These are phyloP conservation scores for Phytomonas serpens DNA, from an alignment of 208 protist species.

Conservation along the genomic window DNA sequence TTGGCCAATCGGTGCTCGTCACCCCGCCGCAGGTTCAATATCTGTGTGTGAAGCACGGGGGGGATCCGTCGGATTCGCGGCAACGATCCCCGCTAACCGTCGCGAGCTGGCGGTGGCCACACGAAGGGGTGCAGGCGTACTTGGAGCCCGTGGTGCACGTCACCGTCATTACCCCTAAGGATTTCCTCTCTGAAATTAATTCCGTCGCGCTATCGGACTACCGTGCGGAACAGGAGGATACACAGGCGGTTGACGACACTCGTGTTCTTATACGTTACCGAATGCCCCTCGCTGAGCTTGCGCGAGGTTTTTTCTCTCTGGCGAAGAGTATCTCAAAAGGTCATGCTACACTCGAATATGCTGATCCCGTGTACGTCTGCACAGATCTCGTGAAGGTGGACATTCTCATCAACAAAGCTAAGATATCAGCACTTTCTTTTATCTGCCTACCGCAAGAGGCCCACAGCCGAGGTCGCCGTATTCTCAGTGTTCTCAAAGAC, in stretches of 20 bases:
- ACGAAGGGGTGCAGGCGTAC: slow-evolving; percentile 75
- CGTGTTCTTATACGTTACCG: slow-evolving; percentile 69
- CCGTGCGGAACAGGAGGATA: slow-evolving; percentile 64
- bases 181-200: slow-evolving; percentile 87
- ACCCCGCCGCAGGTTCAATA: slow-evolving; percentile 94
- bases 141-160: slow-evolving; percentile 89
- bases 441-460: slow-evolving; percentile 81
- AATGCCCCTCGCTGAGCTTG: slow-evolving; percentile 93
- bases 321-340: slow-evolving; percentile 90
- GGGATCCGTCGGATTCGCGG: slow-evolving; percentile 17
- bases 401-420: slow-evolving; percentile 89
- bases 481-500: slow-evolving; percentile 81
- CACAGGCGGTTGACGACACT: slow-evolving; percentile 66
- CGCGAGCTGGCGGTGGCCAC: slow-evolving; percentile 75
- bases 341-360: slow-evolving; percentile 95
- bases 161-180: slow-evolving; percentile 83
- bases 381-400: slow-evolving; percentile 90
- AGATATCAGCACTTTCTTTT: slow-evolving; percentile 87
- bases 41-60: slow-evolving; percentile 41
- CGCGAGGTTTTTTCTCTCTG: slow-evolving; percentile 92
- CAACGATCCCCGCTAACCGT: slow-evolving; percentile 46
- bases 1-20: slow-evolving; percentile 86
- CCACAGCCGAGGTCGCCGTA: slow-evolving; percentile 36
- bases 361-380: slow-evolving; percentile 80
- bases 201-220: slow-evolving; percentile 49